These are phyloP conservation scores for Xanthoceras sorbifolium DNA, from an alignment of 345 rosid genomes.

Conservation along the genomic window DNA sequence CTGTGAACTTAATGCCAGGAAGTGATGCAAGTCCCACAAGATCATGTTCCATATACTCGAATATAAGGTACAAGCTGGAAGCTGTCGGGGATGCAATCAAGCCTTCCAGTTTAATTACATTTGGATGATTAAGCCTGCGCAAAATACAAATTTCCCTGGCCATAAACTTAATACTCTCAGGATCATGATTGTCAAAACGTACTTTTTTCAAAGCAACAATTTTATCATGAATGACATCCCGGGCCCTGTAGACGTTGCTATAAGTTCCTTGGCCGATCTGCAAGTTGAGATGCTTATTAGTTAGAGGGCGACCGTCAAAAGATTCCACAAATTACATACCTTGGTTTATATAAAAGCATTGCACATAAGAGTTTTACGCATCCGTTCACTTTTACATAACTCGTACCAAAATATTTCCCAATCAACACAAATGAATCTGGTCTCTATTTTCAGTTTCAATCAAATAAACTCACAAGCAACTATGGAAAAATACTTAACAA, in stretches of 20 bases:
- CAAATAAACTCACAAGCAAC: neutral
- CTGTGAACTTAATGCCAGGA: conserved; percentile 78
- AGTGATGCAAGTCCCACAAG: conserved; percentile 86
- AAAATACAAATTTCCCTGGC: conserved; percentile 80
- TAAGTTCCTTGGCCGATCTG: conserved; percentile 99
- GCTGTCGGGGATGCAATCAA: conserved; percentile 79
- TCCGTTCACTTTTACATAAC: neutral
- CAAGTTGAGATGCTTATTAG: conserved; percentile 26
- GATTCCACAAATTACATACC: neutral
- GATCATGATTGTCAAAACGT: conserved; percentile 76
- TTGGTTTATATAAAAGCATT: neutral
- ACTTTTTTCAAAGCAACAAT: conserved; percentile 86
- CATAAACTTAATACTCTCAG: conserved; percentile 91
- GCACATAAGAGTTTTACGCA: neutral
- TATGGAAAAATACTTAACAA: neutral
- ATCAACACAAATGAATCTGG: neutral
- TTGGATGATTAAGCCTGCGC: conserved; percentile 92
- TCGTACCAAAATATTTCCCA: neutral
- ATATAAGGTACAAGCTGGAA: conserved; percentile 80
- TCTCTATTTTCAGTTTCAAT: conserved; percentile 1
- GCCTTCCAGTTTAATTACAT: conserved; percentile 87
- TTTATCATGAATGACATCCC: conserved; percentile 65
- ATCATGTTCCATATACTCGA: conserved; percentile 99
- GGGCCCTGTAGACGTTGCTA: conserved; percentile 87
- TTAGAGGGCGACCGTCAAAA: neutral